Conservation (phyloP, 2,329 filamentous ascomycete species). For the Immersiporthe knoxdaviesiana region DNA sequence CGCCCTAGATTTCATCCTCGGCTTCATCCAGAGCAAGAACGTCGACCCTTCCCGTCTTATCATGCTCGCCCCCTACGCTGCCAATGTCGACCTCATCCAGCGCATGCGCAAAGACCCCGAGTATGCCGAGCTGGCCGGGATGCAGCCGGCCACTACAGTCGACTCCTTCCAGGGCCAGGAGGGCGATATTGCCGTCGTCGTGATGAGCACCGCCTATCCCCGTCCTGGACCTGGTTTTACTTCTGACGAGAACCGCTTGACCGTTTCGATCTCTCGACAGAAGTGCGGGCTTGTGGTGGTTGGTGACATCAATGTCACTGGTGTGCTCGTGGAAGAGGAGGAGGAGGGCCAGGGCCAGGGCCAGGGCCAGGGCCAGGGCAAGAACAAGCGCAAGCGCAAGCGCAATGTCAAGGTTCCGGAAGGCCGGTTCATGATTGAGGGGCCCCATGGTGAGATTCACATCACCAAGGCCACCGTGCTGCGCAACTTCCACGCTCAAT, state of each 20-base stretch:
- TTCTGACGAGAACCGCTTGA: background rate
- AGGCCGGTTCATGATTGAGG: background rate
- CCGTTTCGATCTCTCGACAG: background rate
- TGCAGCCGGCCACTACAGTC: no score
- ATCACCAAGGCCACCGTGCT: background rate
- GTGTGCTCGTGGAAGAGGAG: background rate
- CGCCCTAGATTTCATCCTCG: no score
- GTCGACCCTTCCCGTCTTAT: no score
- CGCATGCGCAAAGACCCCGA: no score
- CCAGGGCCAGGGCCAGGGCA: background rate
- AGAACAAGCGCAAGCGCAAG: no score
- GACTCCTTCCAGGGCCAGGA: no score
- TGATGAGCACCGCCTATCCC: background rate
- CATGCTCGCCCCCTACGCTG: no score
- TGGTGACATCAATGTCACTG: background rate
- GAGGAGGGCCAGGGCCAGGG: background rate
- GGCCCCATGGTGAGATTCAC: background rate
- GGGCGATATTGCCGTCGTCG: background rate
- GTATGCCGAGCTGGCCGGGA: no score
- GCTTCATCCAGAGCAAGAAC: no score
- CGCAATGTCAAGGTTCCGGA: background rate
- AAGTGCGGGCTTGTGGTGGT: slow-evolving; percentile 1
- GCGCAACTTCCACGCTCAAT: background rate
- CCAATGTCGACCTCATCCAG: no score
- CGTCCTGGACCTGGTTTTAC: background rate